Evolutionary conservation across 495 filamentous ascomycete genomes (phyloP), one percentile per base, ranked within the genome.

Genomic region (Letharia columbiana): DNA sequence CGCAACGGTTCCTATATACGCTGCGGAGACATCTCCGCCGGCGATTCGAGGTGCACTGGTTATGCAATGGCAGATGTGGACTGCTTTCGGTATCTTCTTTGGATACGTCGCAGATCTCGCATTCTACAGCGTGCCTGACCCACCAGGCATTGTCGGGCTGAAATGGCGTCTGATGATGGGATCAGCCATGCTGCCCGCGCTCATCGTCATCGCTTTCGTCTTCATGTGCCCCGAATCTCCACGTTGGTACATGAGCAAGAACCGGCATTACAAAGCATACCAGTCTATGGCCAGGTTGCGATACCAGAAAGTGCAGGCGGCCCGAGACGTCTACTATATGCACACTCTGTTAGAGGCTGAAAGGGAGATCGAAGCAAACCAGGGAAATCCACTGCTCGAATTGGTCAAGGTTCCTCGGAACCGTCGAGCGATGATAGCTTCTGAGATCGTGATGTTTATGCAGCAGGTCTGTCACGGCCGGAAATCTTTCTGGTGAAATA

Each of bases 61-160:
- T 9, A 89, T 89, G 86, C 84, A 89, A 72, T 93, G 91, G 90
- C 91, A 92, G 74, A 86, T 91, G 84, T 92, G 87, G 87, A 92
- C 89, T 2, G 90, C 90, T 3, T 91, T 91, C 67, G 90, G 64
- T 39, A 66, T 66, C 31, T 87, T 92, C 82, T 66, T 91, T 28
- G 90, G 90, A 20, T 90, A 89, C 71, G 82, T 83, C 3, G 83
- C 86, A 18, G 88, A 89, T 73, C 75, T 95, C 28, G 87, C 84
- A 28, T 91, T 95, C 73, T 89, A 84, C 70, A 71, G 83, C 40
- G 85, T 91, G 33, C 31, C 31, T 39, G 54, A 57, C 33, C 31
- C 31, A 37, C 54, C 54, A 9, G 54, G 54, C 12, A 73, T 78
- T 8, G 78, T 86, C 71, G 87, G 85, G 13, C 77, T 92, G 4